Evolutionary conservation across 768 basidiomycete species (phyloP).

Genomic region (Boletus eberwhitei): DNA sequence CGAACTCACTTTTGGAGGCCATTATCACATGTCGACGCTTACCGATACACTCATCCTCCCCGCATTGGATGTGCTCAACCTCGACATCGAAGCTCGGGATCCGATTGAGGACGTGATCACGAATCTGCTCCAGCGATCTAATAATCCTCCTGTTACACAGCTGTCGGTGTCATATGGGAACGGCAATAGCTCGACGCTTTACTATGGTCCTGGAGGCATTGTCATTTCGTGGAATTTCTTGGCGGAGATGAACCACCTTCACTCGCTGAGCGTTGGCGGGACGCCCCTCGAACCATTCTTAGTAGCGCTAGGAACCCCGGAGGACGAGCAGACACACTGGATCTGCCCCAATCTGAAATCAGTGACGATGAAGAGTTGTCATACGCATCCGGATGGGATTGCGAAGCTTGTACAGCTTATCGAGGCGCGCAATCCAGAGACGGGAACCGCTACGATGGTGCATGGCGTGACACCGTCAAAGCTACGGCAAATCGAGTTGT

Average conservation of each 20-base stretch:
- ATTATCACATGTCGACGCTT: constrained; percentile 59
- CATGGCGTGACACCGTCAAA: constrained; percentile 50
- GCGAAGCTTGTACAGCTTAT: constrained; percentile 69
- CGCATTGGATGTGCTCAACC: constrained; percentile 49
- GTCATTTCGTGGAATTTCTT: constrained; percentile 70
- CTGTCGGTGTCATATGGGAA: constrained; percentile 63
- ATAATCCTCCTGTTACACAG: constrained; percentile 51
- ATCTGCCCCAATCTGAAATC: constrained; percentile 59
- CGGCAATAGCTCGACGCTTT: constrained; percentile 40
- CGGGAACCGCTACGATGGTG: constrained; percentile 32
- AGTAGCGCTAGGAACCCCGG: constrained; percentile 52
- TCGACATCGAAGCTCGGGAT: constrained; percentile 75
- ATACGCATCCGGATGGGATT: constrained; percentile 61
- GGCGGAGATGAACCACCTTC: constrained; percentile 53
- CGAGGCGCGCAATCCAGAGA: constrained; percentile 65
- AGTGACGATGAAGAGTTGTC: constrained; percentile 62
- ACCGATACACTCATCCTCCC: constrained; percentile 62
- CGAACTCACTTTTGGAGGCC: constrained; percentile 60
- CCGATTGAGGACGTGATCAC: constrained; percentile 70
- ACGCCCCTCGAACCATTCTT: constrained; percentile 65
- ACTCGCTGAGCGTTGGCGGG: constrained; percentile 60
- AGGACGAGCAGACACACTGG: constrained; percentile 59
- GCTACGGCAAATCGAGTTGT: constrained; percentile 57
- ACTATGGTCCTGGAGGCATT: constrained; percentile 56
- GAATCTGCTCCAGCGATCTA: constrained; percentile 57